phyloP scores from a whole-genome alignment of 495 filamentous ascomycete genomes.

The Tuber umbilicatum region DNA sequence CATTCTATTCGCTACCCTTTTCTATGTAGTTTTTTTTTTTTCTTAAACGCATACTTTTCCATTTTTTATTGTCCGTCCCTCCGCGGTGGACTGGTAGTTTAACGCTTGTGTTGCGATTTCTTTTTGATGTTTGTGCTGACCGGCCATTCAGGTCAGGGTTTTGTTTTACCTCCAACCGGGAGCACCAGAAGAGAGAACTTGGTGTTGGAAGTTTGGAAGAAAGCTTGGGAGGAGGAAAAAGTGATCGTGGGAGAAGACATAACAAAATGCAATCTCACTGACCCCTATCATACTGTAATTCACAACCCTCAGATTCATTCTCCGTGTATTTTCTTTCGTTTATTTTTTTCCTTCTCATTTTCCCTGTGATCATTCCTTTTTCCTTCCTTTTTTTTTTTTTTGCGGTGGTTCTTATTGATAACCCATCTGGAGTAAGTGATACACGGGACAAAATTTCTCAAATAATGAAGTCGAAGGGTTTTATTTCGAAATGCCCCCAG shows the following conservation, averaged over 20 bases:
- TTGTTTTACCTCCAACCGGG: not conserved
- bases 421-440: not conserved
- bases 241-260: not conserved
- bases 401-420: constrained; percentile 29
- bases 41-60: constrained; percentile 13
- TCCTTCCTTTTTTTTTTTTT: constrained; percentile 24
- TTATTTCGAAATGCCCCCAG: constrained; percentile 29
- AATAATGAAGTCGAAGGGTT: constrained; percentile 11
- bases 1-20: constrained; percentile 29
- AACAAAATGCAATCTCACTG: not conserved
- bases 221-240: not conserved
- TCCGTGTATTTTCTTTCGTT: not conserved
- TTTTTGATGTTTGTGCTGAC: not conserved
- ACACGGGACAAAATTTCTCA: constrained; percentile 4
- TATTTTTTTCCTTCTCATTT: constrained; percentile 22
- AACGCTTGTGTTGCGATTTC: not conserved
- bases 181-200: not conserved
- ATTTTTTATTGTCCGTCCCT: constrained; percentile 15
- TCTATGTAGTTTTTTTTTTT: not conserved
- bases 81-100: not conserved
- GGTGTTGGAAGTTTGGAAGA: not conserved
- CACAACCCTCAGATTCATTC: not conserved
- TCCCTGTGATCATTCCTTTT: constrained; percentile 16
- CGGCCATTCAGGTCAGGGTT: not conserved
- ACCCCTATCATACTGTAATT: constrained; percentile 3